Evolutionary conservation across 768 basidiomycete species (phyloP), one percentile per base, ranked within the genome.

Genomic region (Lentinula aciculospora): DNA sequence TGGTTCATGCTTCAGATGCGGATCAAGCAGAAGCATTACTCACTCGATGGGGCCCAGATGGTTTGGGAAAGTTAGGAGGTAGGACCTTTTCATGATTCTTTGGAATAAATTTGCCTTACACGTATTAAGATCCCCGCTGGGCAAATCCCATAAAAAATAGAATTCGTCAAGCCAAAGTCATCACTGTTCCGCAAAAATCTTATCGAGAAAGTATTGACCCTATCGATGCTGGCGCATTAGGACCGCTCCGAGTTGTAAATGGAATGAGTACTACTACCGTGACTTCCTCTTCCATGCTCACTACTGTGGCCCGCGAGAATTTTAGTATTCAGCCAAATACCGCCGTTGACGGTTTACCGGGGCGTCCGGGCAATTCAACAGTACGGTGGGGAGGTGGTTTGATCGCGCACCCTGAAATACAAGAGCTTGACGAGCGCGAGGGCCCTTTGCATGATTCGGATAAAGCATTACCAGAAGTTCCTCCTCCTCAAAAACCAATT

Each of bases 1-100:
- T 93, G 61, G 85, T 94, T 9, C 93, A 95, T 73, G 92, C 94
- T 29, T 93, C 90, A 58, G 90, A 94, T 72, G 90, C 88, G 12
- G 89, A 90, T 72, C 90, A 95, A 68, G 83, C 90, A 32, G 89
- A 91, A 69, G 92, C 89, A 25, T 78, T 95, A 59, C 84, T 95
- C 49, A 85, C 82, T 62, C 82, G 92, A 57, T 94, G 94, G 92
- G 88, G 89, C 36, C 88, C 89, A 45, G 93, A 95, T 72, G 86
- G 92, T 39, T 72, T 92, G 69, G 92, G 92, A 59, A 94, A 95
- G 72, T 74, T 94, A 51, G 91, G 88, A 75, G 88, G 92, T 92
- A 66, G 84, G 54, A 50, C 49, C 58, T 59, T 51, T 60, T 53
- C 39, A 47, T 57, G 56, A 59, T 61, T 57, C 60, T 59, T 69